A percentile compares a stretch with the other conserved stretches of the same genome.
These are phyloP conservation scores for Boletellus ananiceps DNA, from an alignment of 768 basidiomycete genomes.

Conservation along the genomic window DNA sequence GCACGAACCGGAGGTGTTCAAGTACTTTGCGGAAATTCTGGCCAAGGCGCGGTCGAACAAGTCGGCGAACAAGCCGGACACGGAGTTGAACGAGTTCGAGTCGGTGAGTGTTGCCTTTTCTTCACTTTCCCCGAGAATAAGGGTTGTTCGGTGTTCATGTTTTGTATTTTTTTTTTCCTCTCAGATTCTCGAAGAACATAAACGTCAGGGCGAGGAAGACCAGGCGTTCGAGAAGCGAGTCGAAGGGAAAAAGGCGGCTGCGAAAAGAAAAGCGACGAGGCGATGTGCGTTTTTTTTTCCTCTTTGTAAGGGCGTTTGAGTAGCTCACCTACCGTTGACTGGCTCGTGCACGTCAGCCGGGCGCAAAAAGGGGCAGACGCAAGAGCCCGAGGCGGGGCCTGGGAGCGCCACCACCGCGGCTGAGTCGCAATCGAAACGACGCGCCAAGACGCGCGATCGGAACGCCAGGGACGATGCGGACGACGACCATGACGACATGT, in stretches of 20 bases:
- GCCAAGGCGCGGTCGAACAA: conserved; percentile 89
- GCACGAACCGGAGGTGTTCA: conserved; percentile 79
- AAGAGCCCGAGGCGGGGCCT: conserved; percentile 16
- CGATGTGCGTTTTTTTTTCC: conserved; percentile 31
- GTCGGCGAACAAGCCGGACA: conserved; percentile 86
- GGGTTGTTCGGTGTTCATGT: neutral
- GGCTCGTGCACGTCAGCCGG: conserved; percentile 11
- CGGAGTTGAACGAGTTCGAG: conserved; percentile 94
- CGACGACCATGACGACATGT: conserved; percentile 23
- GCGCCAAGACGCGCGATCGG: neutral
- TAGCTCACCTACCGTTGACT: neutral
- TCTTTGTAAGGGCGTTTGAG: no score
- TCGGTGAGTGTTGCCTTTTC: conserved; percentile 46
- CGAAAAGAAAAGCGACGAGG: conserved; percentile 64
- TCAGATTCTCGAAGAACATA: conserved; percentile 82
- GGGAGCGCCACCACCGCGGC: neutral
- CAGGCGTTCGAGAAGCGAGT: conserved; percentile 86
- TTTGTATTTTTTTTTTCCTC: no score
- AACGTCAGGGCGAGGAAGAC: conserved; percentile 84
- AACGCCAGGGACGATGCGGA: conserved; percentile 5
- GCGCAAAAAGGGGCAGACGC: conserved; percentile 28
- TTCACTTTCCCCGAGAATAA: neutral
- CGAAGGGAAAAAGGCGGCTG: conserved; percentile 74
- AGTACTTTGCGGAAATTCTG: conserved; percentile 86
- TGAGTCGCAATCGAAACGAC: conserved; percentile 8